Conservation (phyloP, 176 grass and related monocot species). For the Zoysia japonica region DNA sequence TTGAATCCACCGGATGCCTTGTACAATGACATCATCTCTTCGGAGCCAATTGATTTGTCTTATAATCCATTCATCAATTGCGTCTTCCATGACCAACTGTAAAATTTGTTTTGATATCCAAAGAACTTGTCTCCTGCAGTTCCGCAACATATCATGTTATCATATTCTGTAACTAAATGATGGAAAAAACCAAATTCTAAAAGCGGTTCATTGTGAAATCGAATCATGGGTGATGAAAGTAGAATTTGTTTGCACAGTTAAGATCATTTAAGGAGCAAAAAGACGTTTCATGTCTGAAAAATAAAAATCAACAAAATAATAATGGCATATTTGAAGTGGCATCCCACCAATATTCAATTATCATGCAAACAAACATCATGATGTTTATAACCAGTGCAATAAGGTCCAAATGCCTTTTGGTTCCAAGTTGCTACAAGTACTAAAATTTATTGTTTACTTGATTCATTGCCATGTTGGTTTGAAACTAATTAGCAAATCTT, state of each 20-base stretch:
- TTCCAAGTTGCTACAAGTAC: neutral
- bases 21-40: slow-evolving; percentile 71
- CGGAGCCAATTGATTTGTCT: slow-evolving; percentile 92
- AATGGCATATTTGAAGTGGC: neutral
- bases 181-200: neutral
- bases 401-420: neutral
- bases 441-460: slow-evolving; percentile 14
- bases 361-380: slow-evolving; percentile 14
- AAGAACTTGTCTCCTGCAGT: slow-evolving; percentile 81
- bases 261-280: neutral
- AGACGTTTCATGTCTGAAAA: neutral
- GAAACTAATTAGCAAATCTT: slow-evolving; percentile 34
- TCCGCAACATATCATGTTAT: slow-evolving; percentile 13
- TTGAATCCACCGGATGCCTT: slow-evolving; percentile 88
- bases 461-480: neutral
- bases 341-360: slow-evolving; percentile 7
- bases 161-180: slow-evolving; percentile 31
- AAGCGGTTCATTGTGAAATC: neutral
- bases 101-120: slow-evolving; percentile 99
- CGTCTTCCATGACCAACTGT: slow-evolving; percentile 97
- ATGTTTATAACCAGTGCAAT: slow-evolving; percentile 17
- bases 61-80: slow-evolving; percentile 98
- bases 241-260: slow-evolving; percentile 25
- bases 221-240: slow-evolving; percentile 32
- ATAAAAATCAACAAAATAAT: slow-evolving; percentile 3